Evolutionary conservation across 345 rosid species (phyloP).

Genomic region (Populus ilicifolia): DNA sequence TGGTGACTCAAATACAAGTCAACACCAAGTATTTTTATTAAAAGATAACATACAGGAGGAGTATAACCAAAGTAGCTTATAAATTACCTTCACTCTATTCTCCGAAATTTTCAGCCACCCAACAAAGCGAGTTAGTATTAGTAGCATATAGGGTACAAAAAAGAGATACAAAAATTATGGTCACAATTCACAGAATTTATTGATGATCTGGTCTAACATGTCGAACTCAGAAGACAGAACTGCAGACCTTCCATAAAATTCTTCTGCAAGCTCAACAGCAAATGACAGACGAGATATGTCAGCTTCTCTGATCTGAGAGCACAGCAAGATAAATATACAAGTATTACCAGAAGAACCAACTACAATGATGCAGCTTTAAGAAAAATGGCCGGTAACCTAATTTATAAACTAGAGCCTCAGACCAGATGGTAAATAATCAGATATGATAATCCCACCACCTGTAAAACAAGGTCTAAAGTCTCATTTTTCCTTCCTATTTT

Average conservation of each 20-base stretch:
- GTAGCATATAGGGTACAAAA: slow-evolving; percentile 4
- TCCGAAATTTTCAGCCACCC: slow-evolving; percentile 34
- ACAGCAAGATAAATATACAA: slow-evolving; percentile 12
- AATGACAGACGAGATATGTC: slow-evolving; percentile 96
- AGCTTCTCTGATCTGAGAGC: slow-evolving; percentile 88
- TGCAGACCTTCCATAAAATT: slow-evolving; percentile 92
- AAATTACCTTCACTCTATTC: slow-evolving; percentile 89
- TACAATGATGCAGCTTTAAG: slow-evolving; percentile 6
- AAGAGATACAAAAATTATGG: slow-evolving; percentile 3
- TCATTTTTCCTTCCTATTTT: not conserved
- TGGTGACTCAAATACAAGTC: slow-evolving; percentile 24
- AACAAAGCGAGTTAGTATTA: slow-evolving; percentile 40
- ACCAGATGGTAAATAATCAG: not conserved
- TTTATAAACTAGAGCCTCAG: not conserved
- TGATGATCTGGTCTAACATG: slow-evolving; percentile 7
- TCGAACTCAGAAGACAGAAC: slow-evolving; percentile 14
- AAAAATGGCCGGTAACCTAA: not conserved
- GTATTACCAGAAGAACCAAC: slow-evolving; percentile 7
- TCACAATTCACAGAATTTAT: not conserved
- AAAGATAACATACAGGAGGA: slow-evolving; percentile 15
- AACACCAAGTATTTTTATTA: not conserved
- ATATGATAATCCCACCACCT: not conserved
- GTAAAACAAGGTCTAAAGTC: not conserved
- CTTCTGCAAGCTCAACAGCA: slow-evolving; percentile 99
- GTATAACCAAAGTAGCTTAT: slow-evolving; percentile 8